Percentiles rank a stretch among this genome's conserved stretches.
Evolutionary conservation across 2,329 filamentous ascomycete species (phyloP).

Genomic region (Fusarium paranaense): DNA sequence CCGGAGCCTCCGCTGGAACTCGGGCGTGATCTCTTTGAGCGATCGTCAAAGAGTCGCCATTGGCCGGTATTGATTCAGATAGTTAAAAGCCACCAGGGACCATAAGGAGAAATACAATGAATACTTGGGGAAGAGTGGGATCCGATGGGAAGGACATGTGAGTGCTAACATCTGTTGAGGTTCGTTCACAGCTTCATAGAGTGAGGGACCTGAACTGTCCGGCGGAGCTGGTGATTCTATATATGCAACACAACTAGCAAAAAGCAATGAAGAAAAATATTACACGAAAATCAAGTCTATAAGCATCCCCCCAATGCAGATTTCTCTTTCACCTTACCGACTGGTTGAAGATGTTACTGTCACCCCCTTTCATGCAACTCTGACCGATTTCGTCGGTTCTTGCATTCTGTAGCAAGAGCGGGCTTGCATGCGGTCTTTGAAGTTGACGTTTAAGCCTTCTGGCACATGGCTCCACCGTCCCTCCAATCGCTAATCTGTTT

Average conservation of each 20-base stretch:
- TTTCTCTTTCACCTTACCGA: neutral
- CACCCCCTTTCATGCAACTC: neutral
- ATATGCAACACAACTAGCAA: neutral
- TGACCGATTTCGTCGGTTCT: neutral
- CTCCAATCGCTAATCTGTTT: constrained; percentile 1
- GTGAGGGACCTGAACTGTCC: neutral
- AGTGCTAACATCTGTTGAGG: neutral
- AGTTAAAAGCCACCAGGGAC: neutral
- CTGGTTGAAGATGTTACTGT: neutral
- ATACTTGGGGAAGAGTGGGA: neutral
- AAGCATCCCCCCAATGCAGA: neutral
- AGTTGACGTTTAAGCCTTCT: neutral
- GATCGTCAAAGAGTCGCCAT: neutral
- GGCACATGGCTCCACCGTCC: constrained; percentile 1
- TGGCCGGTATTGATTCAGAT: neutral
- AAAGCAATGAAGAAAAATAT: neutral
- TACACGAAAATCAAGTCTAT: neutral
- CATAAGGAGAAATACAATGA: accelerated
- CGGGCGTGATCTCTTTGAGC: neutral
- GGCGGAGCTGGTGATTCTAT: neutral
- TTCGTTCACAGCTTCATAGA: neutral
- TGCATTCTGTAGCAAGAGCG: neutral
- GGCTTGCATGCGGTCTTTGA: neutral
- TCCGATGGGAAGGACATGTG: accelerated
- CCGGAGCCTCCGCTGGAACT: neutral